These are phyloP conservation scores for Bolboschoenoplectus hybrid DNA, from an alignment of 202 grass and related monocot genomes.

Conservation along the genomic window DNA sequence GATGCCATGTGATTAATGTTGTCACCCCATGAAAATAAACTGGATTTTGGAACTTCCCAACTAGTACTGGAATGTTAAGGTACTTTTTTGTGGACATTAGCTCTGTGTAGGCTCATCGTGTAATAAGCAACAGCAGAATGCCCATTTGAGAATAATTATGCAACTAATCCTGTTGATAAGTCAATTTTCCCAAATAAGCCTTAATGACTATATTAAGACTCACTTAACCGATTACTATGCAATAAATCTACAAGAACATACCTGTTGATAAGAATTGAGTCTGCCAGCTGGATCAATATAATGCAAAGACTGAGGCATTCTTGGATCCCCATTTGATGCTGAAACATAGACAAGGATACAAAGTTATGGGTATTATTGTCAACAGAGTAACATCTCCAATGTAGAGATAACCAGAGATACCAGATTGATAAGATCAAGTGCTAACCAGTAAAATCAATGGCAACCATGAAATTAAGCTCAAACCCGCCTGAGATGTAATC, in stretches of 20 bases:
- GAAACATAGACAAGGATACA: slow-evolving; percentile 36
- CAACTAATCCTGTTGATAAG: neutral
- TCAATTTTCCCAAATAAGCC: neutral
- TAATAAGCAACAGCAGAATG: neutral
- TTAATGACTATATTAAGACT: slow-evolving; percentile 18
- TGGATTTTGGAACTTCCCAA: neutral
- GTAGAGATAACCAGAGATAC: neutral
- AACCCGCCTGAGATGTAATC: slow-evolving; percentile 96
- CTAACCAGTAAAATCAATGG: slow-evolving; percentile 95
- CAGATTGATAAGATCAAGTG: neutral
- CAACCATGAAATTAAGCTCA: slow-evolving; percentile 98
- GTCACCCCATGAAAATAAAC: slow-evolving; percentile 4
- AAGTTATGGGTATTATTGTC: neutral
- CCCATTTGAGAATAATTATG: neutral
- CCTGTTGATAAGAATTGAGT: slow-evolving; percentile 95
- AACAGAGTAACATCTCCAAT: neutral
- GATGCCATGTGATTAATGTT: neutral
- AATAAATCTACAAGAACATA: slow-evolving; percentile 27
- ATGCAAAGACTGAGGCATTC: slow-evolving; percentile 75
- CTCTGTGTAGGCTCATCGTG: neutral
- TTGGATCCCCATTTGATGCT: slow-evolving; percentile 96
- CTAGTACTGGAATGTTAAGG: neutral
- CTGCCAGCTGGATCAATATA: slow-evolving; percentile 90
- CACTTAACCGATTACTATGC: neutral
- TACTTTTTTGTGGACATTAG: neutral